Evolutionary conservation across 306 rosid genomes (phyloP), one percentile per base, ranked within the genome.

Genomic region (Rosa multiflora): DNA sequence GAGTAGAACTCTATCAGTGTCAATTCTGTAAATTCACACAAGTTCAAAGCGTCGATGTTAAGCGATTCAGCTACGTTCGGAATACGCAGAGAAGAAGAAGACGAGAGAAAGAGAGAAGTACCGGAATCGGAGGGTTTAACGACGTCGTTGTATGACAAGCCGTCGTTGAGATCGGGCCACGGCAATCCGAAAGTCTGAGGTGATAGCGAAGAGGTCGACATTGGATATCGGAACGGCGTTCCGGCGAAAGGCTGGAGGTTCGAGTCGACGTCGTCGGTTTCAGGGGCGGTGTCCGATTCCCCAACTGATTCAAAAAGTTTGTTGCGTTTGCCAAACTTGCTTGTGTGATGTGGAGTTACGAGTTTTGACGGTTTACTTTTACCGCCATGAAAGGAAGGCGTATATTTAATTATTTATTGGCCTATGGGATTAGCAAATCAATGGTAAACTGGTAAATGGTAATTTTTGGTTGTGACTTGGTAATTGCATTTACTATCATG

Each of bases 81-180:
- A 66, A 56, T 39, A 66, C 11, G 17, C 18, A 26, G 70, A 10
- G 48, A 35, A 32, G 17, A 15, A 29, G 64, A 18, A 72, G 32
- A 7, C 35, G 69, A 75, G 78, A 61, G 55, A 56, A 70, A 75
- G 23, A 70, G 43, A 76, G 40, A 21, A 21, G 43, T 59, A 95
- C 99, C 94, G 42, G 88, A 78, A 79, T 92, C 91, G 63, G 93
- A 82, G 80, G 90, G 20, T 39, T 85, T 84, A 70, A 95, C 90
- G 88, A 88, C 87, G 91, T 95, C 96, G 90, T 79, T 42, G 83
- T 94, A 94, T 76, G 73, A 59, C 79, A 95, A 87, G 35, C 99
- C 98, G 64, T 91, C 91, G 75, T 95, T 95, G 83, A 91, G 91
- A 40, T 90, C 88, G 21, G 97, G 94, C 99, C 98, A 95, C 1